phyloP scores from a whole-genome alignment of 768 basidiomycete species.

The Collybia sordida region DNA sequence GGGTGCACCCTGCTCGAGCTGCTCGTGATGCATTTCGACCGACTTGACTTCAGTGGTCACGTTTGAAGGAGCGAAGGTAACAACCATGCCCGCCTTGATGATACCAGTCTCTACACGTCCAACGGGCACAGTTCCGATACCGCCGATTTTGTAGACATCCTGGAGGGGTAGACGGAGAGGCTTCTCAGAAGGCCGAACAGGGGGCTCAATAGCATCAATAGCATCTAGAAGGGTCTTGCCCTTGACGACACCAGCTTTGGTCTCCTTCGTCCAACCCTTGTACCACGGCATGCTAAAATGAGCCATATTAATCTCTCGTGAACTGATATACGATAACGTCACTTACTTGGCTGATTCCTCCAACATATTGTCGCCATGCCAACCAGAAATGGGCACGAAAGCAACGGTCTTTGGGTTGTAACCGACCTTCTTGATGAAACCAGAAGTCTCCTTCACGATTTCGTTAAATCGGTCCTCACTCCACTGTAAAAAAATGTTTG shows the following conservation, averaged over 20 bases:
- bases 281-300: constrained; percentile 90
- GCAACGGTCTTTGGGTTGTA: constrained; percentile 99
- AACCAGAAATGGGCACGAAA: constrained; percentile 99
- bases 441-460: constrained; percentile 97
- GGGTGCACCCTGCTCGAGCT: constrained; percentile 89
- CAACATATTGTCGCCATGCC: constrained; percentile 99
- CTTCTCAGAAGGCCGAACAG: constrained; percentile 95
- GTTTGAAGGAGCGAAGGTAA: constrained; percentile 93
- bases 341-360: constrained; percentile 94
- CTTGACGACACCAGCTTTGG: constrained; percentile 89
- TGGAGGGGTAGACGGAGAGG: constrained; percentile 99
- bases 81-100: constrained; percentile 99
- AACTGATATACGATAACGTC: background rate
- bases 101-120: constrained; percentile 99
- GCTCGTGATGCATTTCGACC: constrained; percentile 99
- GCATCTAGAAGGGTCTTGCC: constrained; percentile 99
- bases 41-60: constrained; percentile 99
- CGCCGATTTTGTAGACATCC: constrained; percentile 99
- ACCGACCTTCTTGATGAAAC: constrained; percentile 99
- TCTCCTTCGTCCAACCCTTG: constrained; percentile 99
- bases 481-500: constrained; percentile 60
- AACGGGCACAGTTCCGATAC: constrained; percentile 99
- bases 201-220: constrained; percentile 99
- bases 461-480: constrained; percentile 99
- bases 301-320: constrained; percentile 14